phyloP scores from a whole-genome alignment of 1,284 basidiomycete genomes.

The Grifola frondosa region DNA sequence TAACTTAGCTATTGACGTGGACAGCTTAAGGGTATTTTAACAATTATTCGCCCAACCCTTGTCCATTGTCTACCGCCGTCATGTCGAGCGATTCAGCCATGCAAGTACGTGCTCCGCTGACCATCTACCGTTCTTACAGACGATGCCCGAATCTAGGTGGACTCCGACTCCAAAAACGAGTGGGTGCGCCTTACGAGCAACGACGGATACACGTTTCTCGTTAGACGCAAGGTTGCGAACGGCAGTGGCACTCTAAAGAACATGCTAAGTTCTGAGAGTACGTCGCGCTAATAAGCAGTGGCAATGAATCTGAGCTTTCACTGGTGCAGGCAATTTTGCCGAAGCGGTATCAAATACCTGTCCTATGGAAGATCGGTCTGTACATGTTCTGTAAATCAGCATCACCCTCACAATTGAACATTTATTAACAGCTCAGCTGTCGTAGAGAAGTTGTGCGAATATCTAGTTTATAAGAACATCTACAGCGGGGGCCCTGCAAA shows the following conservation, averaged over 20 bases:
- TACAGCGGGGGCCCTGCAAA: conserved; percentile 57
- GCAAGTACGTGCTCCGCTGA: conserved; percentile 9
- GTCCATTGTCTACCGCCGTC: not conserved
- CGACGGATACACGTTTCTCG: conserved; percentile 63
- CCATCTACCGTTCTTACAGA: no score
- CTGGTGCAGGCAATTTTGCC: conserved; percentile 44
- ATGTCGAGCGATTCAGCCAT: conserved; percentile 10
- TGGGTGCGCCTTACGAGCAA: conserved; percentile 65
- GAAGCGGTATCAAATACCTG: conserved; percentile 51
- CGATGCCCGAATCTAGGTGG: no score
- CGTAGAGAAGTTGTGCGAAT: conserved; percentile 81
- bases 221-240: conserved; percentile 54
- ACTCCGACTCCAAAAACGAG: no score
- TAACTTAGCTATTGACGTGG: no score
- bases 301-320: not conserved
- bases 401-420: not conserved
- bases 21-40: no score
- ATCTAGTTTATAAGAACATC: conserved; percentile 74
- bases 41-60: no score
- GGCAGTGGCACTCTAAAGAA: conserved; percentile 57
- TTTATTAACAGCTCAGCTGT: conserved; percentile 57
- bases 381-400: conserved; percentile 21
- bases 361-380: conserved; percentile 48
- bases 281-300: conserved; percentile 7
- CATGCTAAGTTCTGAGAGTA: conserved; percentile 40